Evolutionary conservation across 495 filamentous ascomycete species (phyloP).

Genomic region (Cercophora newfieldiana): DNA sequence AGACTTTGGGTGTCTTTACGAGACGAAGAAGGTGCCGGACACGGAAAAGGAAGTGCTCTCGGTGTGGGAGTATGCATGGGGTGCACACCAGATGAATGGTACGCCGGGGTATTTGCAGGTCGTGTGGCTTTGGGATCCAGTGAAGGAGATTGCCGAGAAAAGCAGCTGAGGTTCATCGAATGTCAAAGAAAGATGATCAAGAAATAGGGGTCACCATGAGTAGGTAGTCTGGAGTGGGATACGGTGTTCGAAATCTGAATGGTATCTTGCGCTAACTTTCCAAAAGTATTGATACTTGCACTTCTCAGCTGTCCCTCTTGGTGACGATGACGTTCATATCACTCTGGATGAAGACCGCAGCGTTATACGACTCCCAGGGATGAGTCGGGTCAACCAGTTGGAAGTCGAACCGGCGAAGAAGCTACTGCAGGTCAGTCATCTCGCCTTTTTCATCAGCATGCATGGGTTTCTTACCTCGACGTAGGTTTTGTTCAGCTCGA

Average conservation of each 20-base stretch:
- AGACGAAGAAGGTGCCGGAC: conserved; percentile 26
- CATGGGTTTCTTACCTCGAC: conserved; percentile 52
- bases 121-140: conserved; percentile 33
- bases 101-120: conserved; percentile 34
- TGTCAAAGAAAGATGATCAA: too few relatives aligned
- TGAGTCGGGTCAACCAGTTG: conserved; percentile 42
- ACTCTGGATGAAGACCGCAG: conserved; percentile 14
- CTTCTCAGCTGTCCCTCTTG: background rate
- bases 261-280: too few relatives aligned
- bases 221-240: too few relatives aligned
- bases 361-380: conserved; percentile 30
- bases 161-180: too few relatives aligned
- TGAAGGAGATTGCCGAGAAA: background rate
- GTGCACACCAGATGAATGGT: conserved; percentile 29
- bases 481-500: conserved; percentile 56
- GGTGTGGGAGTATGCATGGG: conserved; percentile 40
- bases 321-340: conserved; percentile 13
- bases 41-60: conserved; percentile 11
- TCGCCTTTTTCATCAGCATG: background rate
- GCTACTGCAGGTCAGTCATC: conserved; percentile 5
- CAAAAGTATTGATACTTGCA: background rate
- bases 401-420: conserved; percentile 45
- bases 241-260: too few relatives aligned
- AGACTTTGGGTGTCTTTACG: conserved; percentile 36
- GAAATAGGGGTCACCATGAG: too few relatives aligned